Percentiles rank a stretch among this genome's conserved stretches.
Conservation (phyloP, 2,329 filamentous ascomycete genomes). For the Peltaster fructicola region DNA sequence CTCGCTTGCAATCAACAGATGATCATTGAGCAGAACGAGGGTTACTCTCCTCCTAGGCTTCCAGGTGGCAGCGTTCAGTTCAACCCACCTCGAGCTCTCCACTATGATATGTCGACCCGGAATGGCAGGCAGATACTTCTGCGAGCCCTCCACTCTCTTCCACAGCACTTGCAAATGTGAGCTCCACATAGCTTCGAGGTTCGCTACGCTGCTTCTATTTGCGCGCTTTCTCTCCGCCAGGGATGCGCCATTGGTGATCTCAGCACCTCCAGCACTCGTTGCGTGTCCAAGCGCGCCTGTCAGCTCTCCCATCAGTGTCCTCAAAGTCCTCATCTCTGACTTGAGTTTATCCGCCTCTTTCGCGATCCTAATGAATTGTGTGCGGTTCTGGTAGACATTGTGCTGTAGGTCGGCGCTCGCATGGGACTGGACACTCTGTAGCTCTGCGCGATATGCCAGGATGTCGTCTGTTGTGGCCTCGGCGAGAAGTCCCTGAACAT, state of each 20-base stretch:
- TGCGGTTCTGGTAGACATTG: constrained; percentile 91
- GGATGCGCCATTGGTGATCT: constrained; percentile 16
- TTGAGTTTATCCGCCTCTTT: constrained; percentile 98
- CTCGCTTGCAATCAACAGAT: constrained; percentile 81
- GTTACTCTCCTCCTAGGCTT: constrained; percentile 80
- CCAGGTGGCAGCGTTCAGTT: constrained; percentile 94
- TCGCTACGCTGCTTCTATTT: constrained; percentile 77
- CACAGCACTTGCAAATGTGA: constrained; percentile 63
- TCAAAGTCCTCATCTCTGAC: constrained; percentile 79
- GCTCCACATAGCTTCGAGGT: constrained; percentile 51
- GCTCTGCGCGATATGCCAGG: constrained; percentile 55
- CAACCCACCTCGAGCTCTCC: constrained; percentile 86
- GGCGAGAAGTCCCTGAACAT: constrained; percentile 43
- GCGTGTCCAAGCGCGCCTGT: constrained; percentile 35
- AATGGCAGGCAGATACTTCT: constrained; percentile 85
- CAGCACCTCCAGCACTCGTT: constrained; percentile 22
- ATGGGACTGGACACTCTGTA: constrained; percentile 59
- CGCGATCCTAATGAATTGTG: constrained; percentile 97
- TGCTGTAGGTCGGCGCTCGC: constrained; percentile 77
- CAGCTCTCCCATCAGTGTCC: constrained; percentile 81
- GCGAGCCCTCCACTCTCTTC: constrained; percentile 93
- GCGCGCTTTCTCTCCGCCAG: constrained; percentile 37
- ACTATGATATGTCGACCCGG: constrained; percentile 86
- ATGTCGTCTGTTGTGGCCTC: constrained; percentile 83
- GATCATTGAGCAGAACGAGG: constrained; percentile 84